Percentiles rank a stretch among this genome's conserved stretches.
Evolutionary conservation across 106 monocot species (phyloP).

Genomic region (Alisma plantagoaquatica): DNA sequence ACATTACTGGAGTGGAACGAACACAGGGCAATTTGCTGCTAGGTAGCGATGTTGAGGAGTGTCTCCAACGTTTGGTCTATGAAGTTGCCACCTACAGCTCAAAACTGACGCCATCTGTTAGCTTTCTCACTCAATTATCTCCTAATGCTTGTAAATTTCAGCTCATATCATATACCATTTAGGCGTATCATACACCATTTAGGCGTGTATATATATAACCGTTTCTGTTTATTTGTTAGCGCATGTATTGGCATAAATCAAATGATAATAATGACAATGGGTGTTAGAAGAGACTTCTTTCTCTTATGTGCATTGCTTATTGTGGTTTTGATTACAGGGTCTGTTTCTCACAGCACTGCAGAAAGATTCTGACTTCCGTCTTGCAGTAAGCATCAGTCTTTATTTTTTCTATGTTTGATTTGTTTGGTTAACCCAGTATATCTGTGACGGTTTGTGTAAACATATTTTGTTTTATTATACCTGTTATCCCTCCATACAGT

Average conservation of each 20-base stretch:
- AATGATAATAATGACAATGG: too few relatives aligned
- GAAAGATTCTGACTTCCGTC: slow-evolving; percentile 75
- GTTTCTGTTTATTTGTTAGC: too few relatives aligned
- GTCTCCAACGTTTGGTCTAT: slow-evolving; percentile 53
- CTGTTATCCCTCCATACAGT: too few relatives aligned
- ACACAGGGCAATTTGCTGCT: slow-evolving; percentile 39
- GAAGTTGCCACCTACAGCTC: slow-evolving; percentile 51
- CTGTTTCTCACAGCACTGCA: slow-evolving; percentile 64
- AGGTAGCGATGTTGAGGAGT: slow-evolving; percentile 47
- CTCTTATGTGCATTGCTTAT: too few relatives aligned
- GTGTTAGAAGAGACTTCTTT: too few relatives aligned
- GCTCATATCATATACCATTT: too few relatives aligned
- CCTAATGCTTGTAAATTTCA: background rate
- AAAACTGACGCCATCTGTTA: slow-evolving; percentile 77
- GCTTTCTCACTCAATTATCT: slow-evolving; percentile 15
- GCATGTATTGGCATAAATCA: too few relatives aligned
- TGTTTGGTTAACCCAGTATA: too few relatives aligned
- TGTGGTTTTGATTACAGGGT: slow-evolving; percentile 33
- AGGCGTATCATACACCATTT: too few relatives aligned
- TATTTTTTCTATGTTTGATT: background rate
- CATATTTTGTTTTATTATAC: too few relatives aligned
- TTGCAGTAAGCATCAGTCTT: slow-evolving; percentile 56
- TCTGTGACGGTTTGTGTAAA: too few relatives aligned
- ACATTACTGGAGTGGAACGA: slow-evolving; percentile 64
- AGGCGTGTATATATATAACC: too few relatives aligned